Conservation (phyloP, 768 basidiomycete species). For the Collybiopsis luxurians region DNA sequence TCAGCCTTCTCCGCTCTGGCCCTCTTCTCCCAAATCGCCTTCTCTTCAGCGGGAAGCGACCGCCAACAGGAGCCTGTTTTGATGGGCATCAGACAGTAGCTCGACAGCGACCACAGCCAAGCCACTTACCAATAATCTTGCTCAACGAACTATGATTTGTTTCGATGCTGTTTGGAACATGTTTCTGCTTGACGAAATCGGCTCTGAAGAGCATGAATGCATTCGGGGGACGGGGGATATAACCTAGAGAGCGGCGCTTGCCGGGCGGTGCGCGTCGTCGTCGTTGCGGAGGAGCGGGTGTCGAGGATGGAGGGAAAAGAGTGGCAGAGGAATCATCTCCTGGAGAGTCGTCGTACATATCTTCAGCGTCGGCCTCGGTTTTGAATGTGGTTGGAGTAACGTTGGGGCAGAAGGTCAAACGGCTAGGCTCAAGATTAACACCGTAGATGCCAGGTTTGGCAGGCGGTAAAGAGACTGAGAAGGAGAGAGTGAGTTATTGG, state of each 20-base stretch:
- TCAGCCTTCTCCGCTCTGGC: conserved; percentile 74
- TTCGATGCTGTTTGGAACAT: conserved; percentile 76
- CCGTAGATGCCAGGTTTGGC: conserved; percentile 4
- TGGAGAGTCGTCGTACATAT: conserved; percentile 22
- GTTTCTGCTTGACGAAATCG: conserved; percentile 75
- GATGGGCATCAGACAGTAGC: conserved; percentile 10
- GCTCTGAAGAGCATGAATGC: conserved; percentile 88
- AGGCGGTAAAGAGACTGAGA: neutral
- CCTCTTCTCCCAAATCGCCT: conserved; percentile 67
- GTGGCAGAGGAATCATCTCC: conserved; percentile 19
- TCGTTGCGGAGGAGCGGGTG: conserved; percentile 33
- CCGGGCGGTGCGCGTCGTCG: conserved; percentile 55
- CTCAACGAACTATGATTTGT: conserved; percentile 72
- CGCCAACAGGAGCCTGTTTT: conserved; percentile 80
- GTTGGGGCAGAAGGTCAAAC: conserved; percentile 60
- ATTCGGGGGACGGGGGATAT: conserved; percentile 81
- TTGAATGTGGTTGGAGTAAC: conserved; percentile 53
- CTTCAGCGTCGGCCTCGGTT: conserved; percentile 25
- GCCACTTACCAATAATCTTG: conserved; percentile 62
- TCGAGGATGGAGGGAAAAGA: conserved; percentile 52
- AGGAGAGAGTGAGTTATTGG: neutral
- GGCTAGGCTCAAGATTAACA: neutral
- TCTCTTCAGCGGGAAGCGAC: conserved; percentile 66
- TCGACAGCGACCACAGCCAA: conserved; percentile 19
- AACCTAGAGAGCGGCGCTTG: conserved; percentile 56